Base-by-base conservation (phyloP, 257 asterid genomes). In the Solanum arcanum region DNA sequence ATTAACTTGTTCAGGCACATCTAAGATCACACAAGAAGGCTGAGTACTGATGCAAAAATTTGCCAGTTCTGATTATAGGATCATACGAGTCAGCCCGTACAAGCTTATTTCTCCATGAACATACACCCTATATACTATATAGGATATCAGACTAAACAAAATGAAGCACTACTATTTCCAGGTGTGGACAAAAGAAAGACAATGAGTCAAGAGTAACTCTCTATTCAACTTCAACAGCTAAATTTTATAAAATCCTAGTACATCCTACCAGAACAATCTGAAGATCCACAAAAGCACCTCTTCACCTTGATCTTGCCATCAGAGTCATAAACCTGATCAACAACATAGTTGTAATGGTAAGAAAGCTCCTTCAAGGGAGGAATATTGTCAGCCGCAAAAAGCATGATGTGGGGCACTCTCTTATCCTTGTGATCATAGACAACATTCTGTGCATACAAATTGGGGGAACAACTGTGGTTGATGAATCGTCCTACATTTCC, bases 381-480 rank as follows among this genome's bases (percentile, higher is more conserved):
- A 69, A 97, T 97, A 85, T 93, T 93, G 75, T 95, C 98, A 31
- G 92, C 91, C 0, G 98, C 98, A 31, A 97, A 95, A 7, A 97
- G 91, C 98, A 97, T 95, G n/a, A 97, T 87, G 76, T 97, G 99
- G 4, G 99, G 99, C 91, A 91, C 89, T 86, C 89, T 94, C 87
- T 83, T 89, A 88, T 97, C 98, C 62, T 88, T 91, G 1, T 95
- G 96, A 88, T 97, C 98, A 52, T 91, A 93, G 4, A 94, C 83
- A 27, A 97, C 97, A 27, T 97, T 91, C 88, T 97, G 99, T 1
- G 96, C 99, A 20, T 92, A 94, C 31, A 97, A 95, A 77, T 95
- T 97, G 3, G 99, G 98, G 3, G 93, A 90, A 87, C 99, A 97
- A 91, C 99, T 94, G 87, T 97, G 99, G 69, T 97, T 95, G 46